Evolutionary conservation across 2,329 filamentous ascomycete genomes (phyloP).

Genomic region (Phialophora macrospora): DNA sequence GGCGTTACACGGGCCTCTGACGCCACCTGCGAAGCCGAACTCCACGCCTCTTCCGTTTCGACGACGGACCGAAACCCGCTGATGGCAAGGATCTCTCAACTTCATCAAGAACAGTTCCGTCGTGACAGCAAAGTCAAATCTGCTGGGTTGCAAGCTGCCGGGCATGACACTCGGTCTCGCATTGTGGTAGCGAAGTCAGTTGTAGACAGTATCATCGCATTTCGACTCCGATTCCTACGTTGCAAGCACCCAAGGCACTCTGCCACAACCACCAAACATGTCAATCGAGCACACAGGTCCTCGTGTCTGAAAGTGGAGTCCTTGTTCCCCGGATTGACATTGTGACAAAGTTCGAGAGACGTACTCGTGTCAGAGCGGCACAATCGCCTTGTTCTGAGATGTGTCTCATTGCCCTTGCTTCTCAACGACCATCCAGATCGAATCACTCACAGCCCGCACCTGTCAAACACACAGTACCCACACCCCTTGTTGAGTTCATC

Average conservation of each 20-base stretch:
- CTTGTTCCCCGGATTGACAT: background rate
- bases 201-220: too few relatives aligned
- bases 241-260: background rate
- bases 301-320: background rate
- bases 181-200: too few relatives aligned
- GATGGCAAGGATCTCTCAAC: conserved; percentile 1
- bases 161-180: background rate
- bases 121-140: background rate
- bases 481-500: background rate
- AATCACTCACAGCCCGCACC: background rate
- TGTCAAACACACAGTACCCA: background rate
- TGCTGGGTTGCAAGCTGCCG: background rate
- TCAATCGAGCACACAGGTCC: background rate
- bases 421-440: background rate
- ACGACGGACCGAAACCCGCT: background rate
- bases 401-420: conserved; percentile 1
- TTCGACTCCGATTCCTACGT: background rate
- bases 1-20: conserved; percentile 2
- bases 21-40: background rate
- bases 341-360: background rate
- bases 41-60: background rate
- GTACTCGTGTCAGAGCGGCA: background rate
- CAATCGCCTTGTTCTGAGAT: background rate
- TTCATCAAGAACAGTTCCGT: background rate
- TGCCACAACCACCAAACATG: background rate